Conservation (phyloP, 371 early-diverging fungal genomes). For the Parasitella parasitica region DNA sequence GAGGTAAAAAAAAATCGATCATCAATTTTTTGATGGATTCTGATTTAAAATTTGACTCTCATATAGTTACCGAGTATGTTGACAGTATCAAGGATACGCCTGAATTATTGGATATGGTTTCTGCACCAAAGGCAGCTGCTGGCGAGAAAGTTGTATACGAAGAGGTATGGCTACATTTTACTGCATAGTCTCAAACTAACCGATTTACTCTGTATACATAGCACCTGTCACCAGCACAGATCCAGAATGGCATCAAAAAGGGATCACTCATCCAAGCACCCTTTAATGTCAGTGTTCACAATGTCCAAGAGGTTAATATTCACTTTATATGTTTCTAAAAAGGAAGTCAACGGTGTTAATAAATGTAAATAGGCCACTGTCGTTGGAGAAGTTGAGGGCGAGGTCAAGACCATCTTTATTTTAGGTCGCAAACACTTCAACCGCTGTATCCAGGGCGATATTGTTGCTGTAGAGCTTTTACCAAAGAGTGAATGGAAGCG, state of each 20-base stretch:
- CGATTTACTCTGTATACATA: slow-evolving; percentile 9
- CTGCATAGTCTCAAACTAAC: no score
- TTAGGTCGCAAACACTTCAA: slow-evolving; percentile 85
- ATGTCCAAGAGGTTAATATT: slow-evolving; percentile 77
- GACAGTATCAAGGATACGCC: slow-evolving; percentile 57
- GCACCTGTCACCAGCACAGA: slow-evolving; percentile 72
- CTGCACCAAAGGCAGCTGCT: slow-evolving; percentile 52
- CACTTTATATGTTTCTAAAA: no score
- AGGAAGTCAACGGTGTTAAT: not conserved
- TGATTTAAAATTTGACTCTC: not conserved
- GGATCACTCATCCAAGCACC: slow-evolving; percentile 81
- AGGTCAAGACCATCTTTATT: slow-evolving; percentile 72
- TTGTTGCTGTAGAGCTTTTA: slow-evolving; percentile 82
- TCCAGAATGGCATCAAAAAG: slow-evolving; percentile 84
- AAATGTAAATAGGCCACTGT: slow-evolving; percentile 78
- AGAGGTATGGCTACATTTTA: no score
- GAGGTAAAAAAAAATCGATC: slow-evolving; percentile 50
- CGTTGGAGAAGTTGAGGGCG: slow-evolving; percentile 72
- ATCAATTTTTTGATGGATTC: no score
- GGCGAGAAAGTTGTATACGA: slow-evolving; percentile 57
- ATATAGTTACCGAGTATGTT: slow-evolving; percentile 54
- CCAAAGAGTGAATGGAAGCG: slow-evolving; percentile 85
- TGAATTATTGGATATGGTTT: slow-evolving; percentile 89
- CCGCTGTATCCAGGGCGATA: slow-evolving; percentile 91
- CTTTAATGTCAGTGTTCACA: slow-evolving; percentile 80